Percentiles rank a stretch among this genome's conserved stretches.
Conservation (phyloP, 148 eudicot species). For the Cornus controversa region DNA sequence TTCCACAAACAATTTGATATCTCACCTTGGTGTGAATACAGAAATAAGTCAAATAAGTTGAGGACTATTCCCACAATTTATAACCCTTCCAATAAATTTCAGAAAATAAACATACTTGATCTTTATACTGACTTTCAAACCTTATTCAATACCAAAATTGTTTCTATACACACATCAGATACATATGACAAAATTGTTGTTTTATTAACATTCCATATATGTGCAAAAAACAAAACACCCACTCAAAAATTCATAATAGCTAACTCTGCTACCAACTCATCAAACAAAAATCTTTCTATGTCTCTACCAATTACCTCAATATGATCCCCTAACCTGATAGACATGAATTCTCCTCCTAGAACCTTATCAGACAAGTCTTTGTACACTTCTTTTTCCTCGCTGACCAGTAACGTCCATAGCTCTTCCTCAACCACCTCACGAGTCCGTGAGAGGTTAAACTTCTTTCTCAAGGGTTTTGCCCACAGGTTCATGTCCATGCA, state of each 20-base stretch:
- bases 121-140: background rate
- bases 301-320: conserved; percentile 46
- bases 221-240: background rate
- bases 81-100: conserved; percentile 5
- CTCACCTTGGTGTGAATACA: too few species aligned
- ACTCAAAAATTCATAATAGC: conserved; percentile 13
- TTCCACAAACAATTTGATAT: too few species aligned
- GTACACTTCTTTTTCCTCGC: conserved; percentile 44
- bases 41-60: too few species aligned
- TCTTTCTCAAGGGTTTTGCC: conserved; percentile 36
- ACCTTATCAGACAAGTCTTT: conserved; percentile 41
- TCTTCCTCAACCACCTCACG: conserved; percentile 53
- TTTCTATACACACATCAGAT: background rate
- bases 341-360: conserved; percentile 30
- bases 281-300: conserved; percentile 49
- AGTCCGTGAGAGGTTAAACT: conserved; percentile 17
- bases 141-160: background rate
- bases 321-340: conserved; percentile 56
- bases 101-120: background rate
- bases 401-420: conserved; percentile 45
- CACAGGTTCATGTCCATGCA: conserved; percentile 23
- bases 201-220: background rate
- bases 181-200: background rate
- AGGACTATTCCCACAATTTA: too few species aligned
- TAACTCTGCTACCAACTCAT: conserved; percentile 52